Evolutionary conservation across 257 asterid genomes (phyloP).

Genomic region (Ocimum tenuiflorum): DNA sequence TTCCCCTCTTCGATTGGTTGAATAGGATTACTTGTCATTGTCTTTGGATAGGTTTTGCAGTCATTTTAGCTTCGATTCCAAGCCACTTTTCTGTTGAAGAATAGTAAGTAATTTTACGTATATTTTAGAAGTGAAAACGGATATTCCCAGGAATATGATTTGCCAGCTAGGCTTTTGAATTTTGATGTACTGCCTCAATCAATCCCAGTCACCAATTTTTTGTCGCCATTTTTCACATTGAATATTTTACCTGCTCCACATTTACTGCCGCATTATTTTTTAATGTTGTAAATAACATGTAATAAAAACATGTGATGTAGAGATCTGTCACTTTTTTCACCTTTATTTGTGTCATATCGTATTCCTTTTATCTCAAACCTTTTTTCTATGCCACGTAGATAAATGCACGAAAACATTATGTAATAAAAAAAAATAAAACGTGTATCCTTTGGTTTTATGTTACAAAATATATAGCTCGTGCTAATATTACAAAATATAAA

Average conservation of each 20-base stretch:
- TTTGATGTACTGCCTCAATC: not conserved
- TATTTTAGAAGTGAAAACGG: conserved; percentile 3
- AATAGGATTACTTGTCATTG: not conserved
- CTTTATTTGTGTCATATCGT: not conserved
- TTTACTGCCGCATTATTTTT: not conserved
- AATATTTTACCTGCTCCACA: not conserved
- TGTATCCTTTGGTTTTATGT: too few species aligned
- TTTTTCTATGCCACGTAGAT: too few species aligned
- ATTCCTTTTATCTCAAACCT: not conserved
- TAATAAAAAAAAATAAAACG: too few species aligned
- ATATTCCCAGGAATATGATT: conserved; percentile 27
- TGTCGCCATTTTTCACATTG: not conserved
- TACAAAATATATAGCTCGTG: too few species aligned
- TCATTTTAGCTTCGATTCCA: conserved; percentile 8
- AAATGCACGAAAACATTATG: too few species aligned
- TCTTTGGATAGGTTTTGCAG: not conserved
- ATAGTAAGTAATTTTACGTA: not conserved
- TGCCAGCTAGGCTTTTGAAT: conserved; percentile 7
- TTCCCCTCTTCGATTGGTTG: not conserved
- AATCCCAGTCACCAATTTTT: not conserved
- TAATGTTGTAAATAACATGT: not conserved
- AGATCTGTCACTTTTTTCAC: not conserved
- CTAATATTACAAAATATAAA: too few species aligned
- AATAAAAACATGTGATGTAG: not conserved
- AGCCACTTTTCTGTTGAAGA: conserved; percentile 15